Conservation (phyloP, 2,329 filamentous ascomycete genomes). For the Diplodia mutila region DNA sequence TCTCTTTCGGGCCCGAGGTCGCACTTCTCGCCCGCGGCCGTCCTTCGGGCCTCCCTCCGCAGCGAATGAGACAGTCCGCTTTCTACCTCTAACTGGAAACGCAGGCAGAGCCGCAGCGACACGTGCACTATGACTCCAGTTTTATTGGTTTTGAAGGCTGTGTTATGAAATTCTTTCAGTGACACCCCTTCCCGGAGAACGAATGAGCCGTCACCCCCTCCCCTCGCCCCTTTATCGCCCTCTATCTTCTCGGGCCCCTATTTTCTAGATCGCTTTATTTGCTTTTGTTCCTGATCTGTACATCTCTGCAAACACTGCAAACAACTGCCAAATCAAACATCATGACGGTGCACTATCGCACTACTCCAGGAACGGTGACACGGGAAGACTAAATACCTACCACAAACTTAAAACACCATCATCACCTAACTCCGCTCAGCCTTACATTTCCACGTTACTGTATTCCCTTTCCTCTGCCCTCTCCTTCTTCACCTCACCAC, state of each 20-base stretch:
- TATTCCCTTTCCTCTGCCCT: no score
- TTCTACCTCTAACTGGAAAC: background rate
- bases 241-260: background rate
- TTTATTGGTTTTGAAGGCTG: background rate
- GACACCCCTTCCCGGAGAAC: background rate
- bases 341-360: background rate
- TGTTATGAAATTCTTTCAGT: background rate
- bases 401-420: background rate
- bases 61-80: background rate
- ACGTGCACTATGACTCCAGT: background rate
- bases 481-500: constrained; percentile 28
- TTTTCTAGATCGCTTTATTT: background rate
- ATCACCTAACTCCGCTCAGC: no score
- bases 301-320: background rate
- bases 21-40: background rate
- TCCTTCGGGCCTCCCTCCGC: background rate
- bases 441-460: no score
- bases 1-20: background rate
- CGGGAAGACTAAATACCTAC: no score
- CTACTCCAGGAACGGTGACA: no score
- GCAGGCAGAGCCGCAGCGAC: background rate
- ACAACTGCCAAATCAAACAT: background rate
- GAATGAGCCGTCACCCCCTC: background rate
- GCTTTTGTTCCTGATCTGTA: background rate
- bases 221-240: background rate